These are phyloP conservation scores for Fusarium nygamai DNA, from an alignment of 2,329 filamentous ascomycete species.

Conservation along the genomic window DNA sequence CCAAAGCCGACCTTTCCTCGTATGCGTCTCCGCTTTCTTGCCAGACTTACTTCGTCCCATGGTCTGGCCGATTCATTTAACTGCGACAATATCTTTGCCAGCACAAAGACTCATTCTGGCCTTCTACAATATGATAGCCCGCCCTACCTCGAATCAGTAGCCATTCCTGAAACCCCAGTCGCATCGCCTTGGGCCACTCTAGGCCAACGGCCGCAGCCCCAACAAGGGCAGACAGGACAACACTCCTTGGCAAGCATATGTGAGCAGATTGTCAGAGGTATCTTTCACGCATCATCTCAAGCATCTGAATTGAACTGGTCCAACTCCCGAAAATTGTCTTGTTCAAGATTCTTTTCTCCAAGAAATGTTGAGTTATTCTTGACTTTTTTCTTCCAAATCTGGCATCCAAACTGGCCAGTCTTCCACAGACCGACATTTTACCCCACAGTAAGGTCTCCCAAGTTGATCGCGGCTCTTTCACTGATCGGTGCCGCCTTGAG, in stretches of 20 bases:
- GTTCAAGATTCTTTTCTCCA: conserved; percentile 17
- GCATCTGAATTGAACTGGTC: neutral
- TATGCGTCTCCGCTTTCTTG: neutral
- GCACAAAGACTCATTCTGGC: neutral
- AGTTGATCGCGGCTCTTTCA: conserved; percentile 7
- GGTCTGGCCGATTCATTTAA: conserved; percentile 18
- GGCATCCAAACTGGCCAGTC: conserved; percentile 29
- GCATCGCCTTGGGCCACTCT: neutral
- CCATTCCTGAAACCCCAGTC: neutral
- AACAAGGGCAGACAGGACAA: neutral
- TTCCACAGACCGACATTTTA: conserved; percentile 18
- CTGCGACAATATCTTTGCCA: neutral
- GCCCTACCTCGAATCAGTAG: fast-evolving
- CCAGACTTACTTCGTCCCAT: conserved; percentile 2
- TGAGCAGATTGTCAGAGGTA: neutral
- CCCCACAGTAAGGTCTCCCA: neutral
- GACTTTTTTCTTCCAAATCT: conserved; percentile 8
- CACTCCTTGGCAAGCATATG: neutral
- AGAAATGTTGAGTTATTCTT: conserved; percentile 16
- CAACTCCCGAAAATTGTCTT: neutral
- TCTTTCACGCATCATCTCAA: neutral
- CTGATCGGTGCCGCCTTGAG: conserved; percentile 15
- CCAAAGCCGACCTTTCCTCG: neutral
- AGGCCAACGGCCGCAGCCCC: neutral
- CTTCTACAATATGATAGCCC: neutral